Percentiles rank a stretch among this genome's conserved stretches.
These are phyloP conservation scores for Akanthomyces muscarius DNA, from an alignment of 2,329 filamentous ascomycete species.

Conservation along the genomic window DNA sequence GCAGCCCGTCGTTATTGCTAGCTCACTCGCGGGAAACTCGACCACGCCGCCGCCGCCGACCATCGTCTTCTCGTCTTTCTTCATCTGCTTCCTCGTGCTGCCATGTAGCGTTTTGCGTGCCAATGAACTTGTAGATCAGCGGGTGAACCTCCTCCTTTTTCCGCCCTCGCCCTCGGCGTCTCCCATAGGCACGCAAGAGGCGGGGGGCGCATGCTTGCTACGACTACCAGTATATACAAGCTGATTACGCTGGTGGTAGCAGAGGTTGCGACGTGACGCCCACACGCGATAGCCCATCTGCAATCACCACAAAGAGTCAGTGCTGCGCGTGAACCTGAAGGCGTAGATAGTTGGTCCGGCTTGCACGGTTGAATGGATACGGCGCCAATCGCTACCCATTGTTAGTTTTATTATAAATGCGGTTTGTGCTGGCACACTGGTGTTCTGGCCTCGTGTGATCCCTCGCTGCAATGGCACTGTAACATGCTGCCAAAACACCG, in stretches of 20 bases:
- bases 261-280: neutral
- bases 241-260: neutral
- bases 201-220: neutral
- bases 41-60: neutral
- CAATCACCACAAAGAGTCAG: neutral
- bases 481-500: neutral
- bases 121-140: neutral
- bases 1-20: neutral
- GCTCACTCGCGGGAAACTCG: neutral
- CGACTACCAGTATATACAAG: neutral
- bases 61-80: neutral
- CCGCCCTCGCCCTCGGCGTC: neutral
- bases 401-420: no score
- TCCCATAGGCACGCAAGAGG: neutral
- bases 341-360: neutral
- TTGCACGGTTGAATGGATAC: no score
- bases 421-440: neutral
- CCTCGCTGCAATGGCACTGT: slow-evolving; percentile 1
- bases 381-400: no score
- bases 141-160: neutral
- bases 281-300: neutral
- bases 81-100: neutral
- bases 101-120: neutral
- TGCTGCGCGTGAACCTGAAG: neutral
- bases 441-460: neutral